Percentiles rank a stretch among this genome's conserved stretches.
These are phyloP conservation scores for Byssochlamys sp. DNA, from an alignment of 2,329 filamentous ascomycete genomes.

Conservation along the genomic window DNA sequence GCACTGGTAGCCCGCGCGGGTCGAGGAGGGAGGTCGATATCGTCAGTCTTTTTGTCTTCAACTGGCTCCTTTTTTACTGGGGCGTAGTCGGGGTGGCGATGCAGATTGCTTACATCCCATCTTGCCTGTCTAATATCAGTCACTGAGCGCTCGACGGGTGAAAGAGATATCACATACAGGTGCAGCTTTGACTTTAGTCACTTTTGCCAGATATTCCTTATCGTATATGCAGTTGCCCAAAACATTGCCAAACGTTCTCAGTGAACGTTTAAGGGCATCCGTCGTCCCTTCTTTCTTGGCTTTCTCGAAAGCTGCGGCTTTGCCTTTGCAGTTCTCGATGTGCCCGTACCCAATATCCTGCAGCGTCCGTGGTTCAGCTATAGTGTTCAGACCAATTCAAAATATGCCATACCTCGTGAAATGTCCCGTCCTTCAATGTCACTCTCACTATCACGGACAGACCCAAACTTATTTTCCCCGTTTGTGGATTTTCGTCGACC, in stretches of 20 bases:
- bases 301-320: constrained; percentile 93
- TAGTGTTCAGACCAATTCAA: constrained; percentile 1
- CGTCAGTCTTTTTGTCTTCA: constrained; percentile 32
- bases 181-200: constrained; percentile 77
- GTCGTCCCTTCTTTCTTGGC: constrained; percentile 97
- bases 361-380: neutral
- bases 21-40: constrained; percentile 38
- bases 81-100: constrained; percentile 68
- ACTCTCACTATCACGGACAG: constrained; percentile 84
- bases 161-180: constrained; percentile 38
- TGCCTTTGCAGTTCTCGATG: constrained; percentile 90
- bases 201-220: constrained; percentile 80
- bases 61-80: constrained; percentile 49
- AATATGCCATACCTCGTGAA: constrained; percentile 57
- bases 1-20: constrained; percentile 15
- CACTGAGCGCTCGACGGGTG: constrained; percentile 4
- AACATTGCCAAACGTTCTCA: constrained; percentile 90
- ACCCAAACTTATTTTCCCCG: constrained; percentile 70
- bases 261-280: constrained; percentile 77
- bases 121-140: constrained; percentile 39
- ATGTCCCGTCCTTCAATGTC: constrained; percentile 86
- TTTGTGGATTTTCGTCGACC: constrained; percentile 72
- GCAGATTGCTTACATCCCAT: constrained; percentile 69
- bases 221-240: constrained; percentile 98
- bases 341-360: constrained; percentile 89